Conservation (phyloP, 371 early-diverging fungal species). For the Mucor circinelloides region DNA sequence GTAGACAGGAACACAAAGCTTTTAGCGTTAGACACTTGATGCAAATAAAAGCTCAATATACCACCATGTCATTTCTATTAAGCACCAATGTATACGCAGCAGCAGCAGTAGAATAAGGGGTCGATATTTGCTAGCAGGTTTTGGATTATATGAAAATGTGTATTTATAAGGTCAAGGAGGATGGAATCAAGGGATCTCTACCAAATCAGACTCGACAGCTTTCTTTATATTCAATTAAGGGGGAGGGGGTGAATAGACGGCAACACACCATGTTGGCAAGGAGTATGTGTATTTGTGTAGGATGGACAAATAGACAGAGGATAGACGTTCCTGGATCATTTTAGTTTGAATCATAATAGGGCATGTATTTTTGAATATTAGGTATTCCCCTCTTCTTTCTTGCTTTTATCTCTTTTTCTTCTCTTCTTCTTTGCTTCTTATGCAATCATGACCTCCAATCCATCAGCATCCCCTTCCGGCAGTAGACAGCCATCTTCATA, state of each 20-base stretch:
- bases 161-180: too few relatives aligned
- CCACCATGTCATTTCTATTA: too few relatives aligned
- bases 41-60: not conserved
- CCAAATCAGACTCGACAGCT: too few relatives aligned
- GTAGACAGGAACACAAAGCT: not conserved
- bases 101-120: too few relatives aligned
- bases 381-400: not conserved
- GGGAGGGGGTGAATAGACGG: too few relatives aligned
- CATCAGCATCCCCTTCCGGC: not conserved
- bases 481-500: not conserved
- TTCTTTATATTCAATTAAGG: too few relatives aligned
- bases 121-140: too few relatives aligned
- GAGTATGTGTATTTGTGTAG: not conserved
- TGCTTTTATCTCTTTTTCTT: not conserved
- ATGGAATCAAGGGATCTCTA: too few relatives aligned
- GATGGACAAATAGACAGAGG: not conserved
- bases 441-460: not conserved
- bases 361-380: not conserved
- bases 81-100: too few relatives aligned
- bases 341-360: constrained; percentile 19
- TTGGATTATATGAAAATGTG: too few relatives aligned
- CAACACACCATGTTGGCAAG: not conserved
- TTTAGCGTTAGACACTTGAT: not conserved
- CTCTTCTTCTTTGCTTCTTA: not conserved
- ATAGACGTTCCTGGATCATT: constrained; percentile 19